Base-by-base conservation (phyloP, 2,329 filamentous ascomycete genomes). In the Byssochlamys sp. region DNA sequence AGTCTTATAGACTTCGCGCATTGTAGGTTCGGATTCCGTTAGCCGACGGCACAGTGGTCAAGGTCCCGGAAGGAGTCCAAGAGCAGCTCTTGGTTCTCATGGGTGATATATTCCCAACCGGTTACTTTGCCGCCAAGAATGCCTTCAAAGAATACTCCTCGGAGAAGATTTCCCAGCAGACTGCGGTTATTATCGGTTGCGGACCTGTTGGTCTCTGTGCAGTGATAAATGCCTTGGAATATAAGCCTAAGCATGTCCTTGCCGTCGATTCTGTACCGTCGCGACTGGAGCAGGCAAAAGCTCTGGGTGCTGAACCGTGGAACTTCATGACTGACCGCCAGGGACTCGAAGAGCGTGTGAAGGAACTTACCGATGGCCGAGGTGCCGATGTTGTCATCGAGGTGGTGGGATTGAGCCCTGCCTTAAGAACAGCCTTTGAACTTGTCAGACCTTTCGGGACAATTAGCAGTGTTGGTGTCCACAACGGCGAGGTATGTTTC, bases 51-150 rank as follows among this genome's bases (percentile, higher is more conserved):
- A 95, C 90, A 0, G 83, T 87, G 19, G 81, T 91, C 67, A 87
- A 86, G 66, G 87, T 90, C 0, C 87, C 88, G 0, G 73, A 82
- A 1, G 83, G 81, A 9, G 86, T 95, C 58, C 83, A 86, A 24
- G 86, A 92, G 63, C 82, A 88, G 62, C 84, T 84, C 35, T 79
- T 95, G 53, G 84, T 95, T 5, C 80, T 96, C 26, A 95, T 96
- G 91, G 90, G 89, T 14, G 91, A 96, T 69, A 95, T 96, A 66
- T 95, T 94, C 73, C 91, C 91, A 1, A 90, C 86, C 0, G 76
- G 91, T 7, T 95, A 84, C 74, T 95, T 91, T 65, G 91, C 89
- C 4, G 89, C 89, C 4, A 80, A 81, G 57, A 94, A 90, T 67
- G 91, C 85, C 4, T 87, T 95, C 71, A 82, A 83, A 58, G 75